Evolutionary conservation across 2,329 filamentous ascomycete genomes (phyloP).

Genomic region (Grosmannia clavigera): DNA sequence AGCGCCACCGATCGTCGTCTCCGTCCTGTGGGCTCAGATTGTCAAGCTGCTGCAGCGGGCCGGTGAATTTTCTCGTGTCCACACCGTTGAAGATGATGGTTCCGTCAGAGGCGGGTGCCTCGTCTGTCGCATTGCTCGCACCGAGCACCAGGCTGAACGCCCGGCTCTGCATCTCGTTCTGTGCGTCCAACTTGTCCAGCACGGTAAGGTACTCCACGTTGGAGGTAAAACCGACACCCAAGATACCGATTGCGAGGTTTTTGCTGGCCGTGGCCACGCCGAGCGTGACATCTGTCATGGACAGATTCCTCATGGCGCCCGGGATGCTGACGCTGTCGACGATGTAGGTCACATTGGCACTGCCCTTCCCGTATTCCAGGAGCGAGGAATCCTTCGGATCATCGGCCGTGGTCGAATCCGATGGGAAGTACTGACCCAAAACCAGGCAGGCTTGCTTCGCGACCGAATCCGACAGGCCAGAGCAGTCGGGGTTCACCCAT

Average conservation of each 20-base stretch:
- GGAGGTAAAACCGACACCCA: conserved; percentile 55
- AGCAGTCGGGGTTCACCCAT: conserved; percentile 47
- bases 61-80: conserved; percentile 31
- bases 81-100: conserved; percentile 31
- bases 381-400: conserved; percentile 17
- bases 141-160: conserved; percentile 23
- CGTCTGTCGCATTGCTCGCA: conserved; percentile 9
- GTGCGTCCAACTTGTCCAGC: conserved; percentile 30
- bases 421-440: conserved; percentile 25
- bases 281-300: conserved; percentile 40
- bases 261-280: conserved; percentile 39
- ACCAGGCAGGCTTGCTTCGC: conserved; percentile 22
- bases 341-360: conserved; percentile 28
- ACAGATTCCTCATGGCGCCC: conserved; percentile 15
- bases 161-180: conserved; percentile 31
- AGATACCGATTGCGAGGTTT: conserved; percentile 39
- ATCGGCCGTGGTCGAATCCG: conserved; percentile 21
- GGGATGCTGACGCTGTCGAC: conserved; percentile 24
- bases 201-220: conserved; percentile 30
- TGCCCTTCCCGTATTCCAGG: conserved; percentile 33
- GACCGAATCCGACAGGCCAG: conserved; percentile 11
- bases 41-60: conserved; percentile 19
- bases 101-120: conserved; percentile 11
- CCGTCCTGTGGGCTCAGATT: conserved; percentile 19
- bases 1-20: conserved; percentile 14